Base-by-base conservation (phyloP, 2,329 filamentous ascomycete genomes). In the Myriosclerotinia curreyana region DNA sequence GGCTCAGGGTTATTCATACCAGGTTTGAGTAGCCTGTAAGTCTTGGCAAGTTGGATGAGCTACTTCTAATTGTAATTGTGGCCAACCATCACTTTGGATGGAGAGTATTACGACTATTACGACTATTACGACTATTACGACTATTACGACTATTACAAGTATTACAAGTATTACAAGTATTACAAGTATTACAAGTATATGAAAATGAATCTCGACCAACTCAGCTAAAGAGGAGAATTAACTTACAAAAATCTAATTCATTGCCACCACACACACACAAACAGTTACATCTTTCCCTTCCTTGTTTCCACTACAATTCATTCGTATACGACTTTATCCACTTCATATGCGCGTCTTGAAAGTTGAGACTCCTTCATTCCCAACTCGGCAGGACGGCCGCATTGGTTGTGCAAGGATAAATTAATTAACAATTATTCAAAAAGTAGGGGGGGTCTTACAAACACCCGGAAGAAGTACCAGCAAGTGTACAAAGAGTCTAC, bases 371-470 rank as follows among this genome's bases (percentile, higher is more conserved):
- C 28, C 15, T 44, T 52, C 34, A 52, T 51, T 22, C 59, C 59
- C 25, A 61, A 52, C 48, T 62, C 60, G 60, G 60, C 50, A 62
- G 51, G 38, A 62, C 42, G 51, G 51, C 60, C 60, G 60, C 60
- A 62, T 62, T 54, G 42, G 60, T 55, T 36, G 50, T 48, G 40
- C 60, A 62, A 62, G 60, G 60, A 55, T 62, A 62, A 56, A 38
- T 56, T n/a, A n/a, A n/a, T n/a, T 54, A 49, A 46, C 49, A 34
- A 62, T 62, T 48, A 38, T 46, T 40, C 50, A 62, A n/a, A 22
- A 60, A 60, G 34, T 51, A 52, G n/a, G 46, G n/a, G 46, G 46
- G 46, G 49, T 55, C 31, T 36, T 31, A 54, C 59, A 44, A 54
- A 15, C 49, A 54, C 8, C 25, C 25, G 11, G 54, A 34, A 48